A percentile compares a stretch with the other conserved stretches of the same genome.
These are phyloP conservation scores for Diplodia seriata DNA, from an alignment of 2,329 filamentous ascomycete genomes.

Conservation along the genomic window DNA sequence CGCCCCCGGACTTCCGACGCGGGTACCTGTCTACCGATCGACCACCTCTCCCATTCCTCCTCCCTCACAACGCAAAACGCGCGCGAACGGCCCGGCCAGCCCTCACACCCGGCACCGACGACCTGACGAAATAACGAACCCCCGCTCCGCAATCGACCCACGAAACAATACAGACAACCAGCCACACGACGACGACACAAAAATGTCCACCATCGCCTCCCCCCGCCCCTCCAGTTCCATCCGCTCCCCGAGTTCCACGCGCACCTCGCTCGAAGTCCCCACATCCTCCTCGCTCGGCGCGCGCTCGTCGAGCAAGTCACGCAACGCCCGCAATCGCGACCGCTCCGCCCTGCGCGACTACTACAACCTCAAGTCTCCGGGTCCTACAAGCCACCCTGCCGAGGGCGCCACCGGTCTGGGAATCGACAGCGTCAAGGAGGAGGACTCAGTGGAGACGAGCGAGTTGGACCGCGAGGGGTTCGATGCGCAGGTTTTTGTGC, in stretches of 20 bases:
- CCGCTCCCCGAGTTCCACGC: constrained; percentile 73
- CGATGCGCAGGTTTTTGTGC: constrained; percentile 72
- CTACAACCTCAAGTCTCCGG: constrained; percentile 76
- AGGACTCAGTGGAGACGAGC: constrained; percentile 58
- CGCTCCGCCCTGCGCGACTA: constrained; percentile 90
- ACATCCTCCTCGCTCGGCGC: constrained; percentile 10
- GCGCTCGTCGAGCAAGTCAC: constrained; percentile 42
- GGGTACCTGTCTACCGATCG: background rate
- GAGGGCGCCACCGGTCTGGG: constrained; percentile 43
- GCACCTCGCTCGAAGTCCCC: constrained; percentile 72
- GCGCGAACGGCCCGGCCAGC: background rate
- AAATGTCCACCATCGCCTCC: constrained; percentile 67
- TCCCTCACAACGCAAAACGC: background rate
- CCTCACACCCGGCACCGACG: background rate
- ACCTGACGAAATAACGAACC: background rate
- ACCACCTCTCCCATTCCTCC: background rate
- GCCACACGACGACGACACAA: background rate
- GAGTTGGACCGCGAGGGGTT: constrained; percentile 80
- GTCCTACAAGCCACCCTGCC: constrained; percentile 50
- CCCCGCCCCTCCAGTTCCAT: constrained; percentile 66
- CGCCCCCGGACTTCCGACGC: constrained; percentile 4
- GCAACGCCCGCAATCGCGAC: constrained; percentile 71
- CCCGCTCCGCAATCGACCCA: background rate
- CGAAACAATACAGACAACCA: background rate
- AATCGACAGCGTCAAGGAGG: constrained; percentile 53